Evolutionary conservation across 2,329 filamentous ascomycete species (phyloP).

Genomic region (Diaporthe australafricana): DNA sequence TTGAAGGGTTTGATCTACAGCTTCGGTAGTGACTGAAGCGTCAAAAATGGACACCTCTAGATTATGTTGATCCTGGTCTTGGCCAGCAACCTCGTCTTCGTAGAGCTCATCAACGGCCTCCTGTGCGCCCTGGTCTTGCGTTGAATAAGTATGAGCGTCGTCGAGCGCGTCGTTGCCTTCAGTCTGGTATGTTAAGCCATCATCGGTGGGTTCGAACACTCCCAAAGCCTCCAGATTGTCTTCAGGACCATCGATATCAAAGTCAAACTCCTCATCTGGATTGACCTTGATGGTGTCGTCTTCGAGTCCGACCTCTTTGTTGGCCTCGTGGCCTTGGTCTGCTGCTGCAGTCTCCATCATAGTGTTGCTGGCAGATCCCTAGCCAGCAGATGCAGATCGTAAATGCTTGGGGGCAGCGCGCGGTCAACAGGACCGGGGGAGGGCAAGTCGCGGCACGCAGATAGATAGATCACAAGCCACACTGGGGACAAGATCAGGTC

Average conservation of each 20-base stretch:
- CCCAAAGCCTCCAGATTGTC: slow-evolving; percentile 36
- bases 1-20: slow-evolving; percentile 13
- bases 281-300: slow-evolving; percentile 36
- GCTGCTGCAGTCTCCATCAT: slow-evolving; percentile 41
- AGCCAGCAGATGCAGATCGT: not conserved
- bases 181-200: not conserved
- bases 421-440: not conserved
- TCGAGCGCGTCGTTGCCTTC: not conserved
- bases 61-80: slow-evolving; percentile 1
- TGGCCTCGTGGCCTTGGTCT: slow-evolving; percentile 21
- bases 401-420: not conserved
- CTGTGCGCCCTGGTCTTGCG: slow-evolving; percentile 6
- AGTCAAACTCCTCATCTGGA: slow-evolving; percentile 46
- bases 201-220: slow-evolving; percentile 20
- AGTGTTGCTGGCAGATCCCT: not conserved
- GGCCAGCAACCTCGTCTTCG: not conserved
- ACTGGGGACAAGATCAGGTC: not conserved
- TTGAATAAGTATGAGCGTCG: not conserved
- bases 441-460: not conserved
- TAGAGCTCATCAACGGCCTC: not conserved
- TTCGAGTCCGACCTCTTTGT: slow-evolving; percentile 28
- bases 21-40: not conserved
- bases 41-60: slow-evolving; percentile 15
- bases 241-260: slow-evolving; percentile 44
- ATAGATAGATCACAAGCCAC: not conserved